Conservation (phyloP, 208 protist species). For the Crithidia fasciculata region DNA sequence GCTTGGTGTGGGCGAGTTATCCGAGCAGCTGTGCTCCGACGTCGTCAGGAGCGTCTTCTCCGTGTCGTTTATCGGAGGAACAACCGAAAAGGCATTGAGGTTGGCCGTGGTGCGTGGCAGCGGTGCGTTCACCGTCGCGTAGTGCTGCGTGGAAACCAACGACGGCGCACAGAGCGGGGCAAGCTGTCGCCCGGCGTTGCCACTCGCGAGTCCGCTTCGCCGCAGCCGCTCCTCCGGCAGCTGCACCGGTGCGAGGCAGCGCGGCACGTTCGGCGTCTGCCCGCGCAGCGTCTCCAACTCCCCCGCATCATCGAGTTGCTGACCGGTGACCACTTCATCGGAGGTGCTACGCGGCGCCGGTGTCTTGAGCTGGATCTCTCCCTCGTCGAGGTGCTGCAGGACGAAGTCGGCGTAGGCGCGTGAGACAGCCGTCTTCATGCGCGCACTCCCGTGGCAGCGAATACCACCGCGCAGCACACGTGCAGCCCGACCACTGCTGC, state of each 20-base stretch:
- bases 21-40: conserved; percentile 34
- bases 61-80: background rate
- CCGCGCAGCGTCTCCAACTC: conserved; percentile 49
- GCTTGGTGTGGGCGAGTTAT: conserved; percentile 38
- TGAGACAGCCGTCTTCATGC: conserved; percentile 40
- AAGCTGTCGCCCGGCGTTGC: no score
- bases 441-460: conserved; percentile 43
- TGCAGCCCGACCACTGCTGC: background rate
- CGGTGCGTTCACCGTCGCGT: background rate
- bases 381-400: conserved; percentile 26
- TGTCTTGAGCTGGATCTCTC: conserved; percentile 16
- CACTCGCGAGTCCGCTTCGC: background rate
- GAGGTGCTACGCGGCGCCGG: conserved; percentile 12
- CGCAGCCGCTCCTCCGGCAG: conserved; percentile 13
- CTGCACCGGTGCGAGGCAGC: conserved; percentile 25
- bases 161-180: background rate
- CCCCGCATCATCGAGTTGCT: conserved; percentile 39
- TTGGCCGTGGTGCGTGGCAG: background rate
- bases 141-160: background rate
- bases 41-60: conserved; percentile 21
- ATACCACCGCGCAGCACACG: conserved; percentile 46
- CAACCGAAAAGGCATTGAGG: background rate
- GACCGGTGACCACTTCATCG: conserved; percentile 11
- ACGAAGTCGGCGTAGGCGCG: conserved; percentile 42
- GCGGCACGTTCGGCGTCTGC: conserved; percentile 41